Conservation (phyloP, 192 early-diverging fungal genomes). For the Coemansia sp. region DNA sequence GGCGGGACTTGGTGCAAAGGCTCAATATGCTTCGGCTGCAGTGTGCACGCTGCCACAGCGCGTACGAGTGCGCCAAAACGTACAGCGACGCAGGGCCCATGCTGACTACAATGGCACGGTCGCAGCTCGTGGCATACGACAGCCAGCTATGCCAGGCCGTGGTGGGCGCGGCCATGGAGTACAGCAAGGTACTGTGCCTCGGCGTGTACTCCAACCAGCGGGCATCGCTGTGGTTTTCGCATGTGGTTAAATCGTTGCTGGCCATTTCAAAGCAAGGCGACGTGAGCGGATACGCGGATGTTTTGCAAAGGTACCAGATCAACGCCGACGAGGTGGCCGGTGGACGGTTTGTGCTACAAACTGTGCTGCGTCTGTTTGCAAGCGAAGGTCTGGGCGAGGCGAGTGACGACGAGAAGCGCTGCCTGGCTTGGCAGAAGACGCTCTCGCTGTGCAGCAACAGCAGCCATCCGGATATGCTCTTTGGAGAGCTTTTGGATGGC, state of each 20-base stretch:
- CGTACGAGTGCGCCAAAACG: slow-evolving; percentile 44
- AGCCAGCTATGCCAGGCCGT: slow-evolving; percentile 22
- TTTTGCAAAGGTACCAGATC: not conserved
- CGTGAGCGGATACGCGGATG: not conserved
- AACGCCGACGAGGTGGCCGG: slow-evolving; percentile 6
- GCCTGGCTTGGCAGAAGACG: slow-evolving; percentile 20
- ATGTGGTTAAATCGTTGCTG: slow-evolving; percentile 21
- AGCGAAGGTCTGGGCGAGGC: not conserved
- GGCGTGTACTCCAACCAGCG: slow-evolving; percentile 41
- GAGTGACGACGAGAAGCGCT: not conserved
- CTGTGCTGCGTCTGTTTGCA: slow-evolving; percentile 12
- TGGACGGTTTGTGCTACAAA: slow-evolving; percentile 17
- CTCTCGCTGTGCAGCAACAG: slow-evolving; percentile 28
- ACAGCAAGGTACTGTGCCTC: slow-evolving; percentile 37
- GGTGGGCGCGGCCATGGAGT: slow-evolving; percentile 37
- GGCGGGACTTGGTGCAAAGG: slow-evolving; percentile 23
- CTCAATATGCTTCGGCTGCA: slow-evolving; percentile 21
- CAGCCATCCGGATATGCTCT: slow-evolving; percentile 5
- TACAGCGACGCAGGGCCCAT: slow-evolving; percentile 41
- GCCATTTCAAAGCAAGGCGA: not conserved
- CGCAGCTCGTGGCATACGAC: slow-evolving; percentile 14
- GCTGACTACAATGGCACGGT: slow-evolving; percentile 32
- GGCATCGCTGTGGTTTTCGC: slow-evolving; percentile 39
- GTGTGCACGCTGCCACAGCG: slow-evolving; percentile 33
- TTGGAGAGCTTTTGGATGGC: slow-evolving; percentile 20